These are phyloP conservation scores for Arthrobotrys iridis DNA, from an alignment of 2,329 filamentous ascomycete genomes.

Conservation along the genomic window DNA sequence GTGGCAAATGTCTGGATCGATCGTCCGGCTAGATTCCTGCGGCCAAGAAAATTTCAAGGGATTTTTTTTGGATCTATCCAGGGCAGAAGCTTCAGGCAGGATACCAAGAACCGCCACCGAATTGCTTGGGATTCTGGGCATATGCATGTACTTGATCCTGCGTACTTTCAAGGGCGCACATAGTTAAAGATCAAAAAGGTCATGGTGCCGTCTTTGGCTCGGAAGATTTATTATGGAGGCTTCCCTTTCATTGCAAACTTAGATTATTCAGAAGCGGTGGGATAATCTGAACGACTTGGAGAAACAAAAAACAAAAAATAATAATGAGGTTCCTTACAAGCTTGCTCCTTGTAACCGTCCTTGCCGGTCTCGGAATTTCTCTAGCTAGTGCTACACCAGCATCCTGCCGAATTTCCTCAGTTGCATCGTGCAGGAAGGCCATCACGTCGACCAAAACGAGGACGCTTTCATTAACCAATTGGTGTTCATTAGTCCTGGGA, in stretches of 20 bases:
- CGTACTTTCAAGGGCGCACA: background rate
- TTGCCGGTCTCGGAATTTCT: slow-evolving; percentile 1
- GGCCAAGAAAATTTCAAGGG: background rate
- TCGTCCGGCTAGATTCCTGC: background rate
- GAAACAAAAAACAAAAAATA: background rate
- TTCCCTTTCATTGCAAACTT: background rate
- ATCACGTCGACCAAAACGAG: slow-evolving; percentile 36
- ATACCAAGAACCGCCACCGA: slow-evolving; percentile 24
- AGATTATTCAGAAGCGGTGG: background rate
- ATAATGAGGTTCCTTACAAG: slow-evolving; percentile 7
- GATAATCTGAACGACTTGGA: background rate
- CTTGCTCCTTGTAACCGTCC: background rate
- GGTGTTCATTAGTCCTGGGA: slow-evolving; percentile 42
- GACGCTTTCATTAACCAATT: slow-evolving; percentile 21
- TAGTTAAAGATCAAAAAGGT: background rate
- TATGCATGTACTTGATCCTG: slow-evolving; percentile 32
- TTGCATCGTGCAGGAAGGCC: slow-evolving; percentile 25
- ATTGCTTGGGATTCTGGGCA: slow-evolving; percentile 36
- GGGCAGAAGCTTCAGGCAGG: slow-evolving; percentile 9
- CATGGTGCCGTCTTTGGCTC: background rate
- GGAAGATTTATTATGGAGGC: no score
- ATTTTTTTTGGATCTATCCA: slow-evolving; percentile 5
- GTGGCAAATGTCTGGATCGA: slow-evolving; percentile 4
- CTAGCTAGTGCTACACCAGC: slow-evolving; percentile 3
- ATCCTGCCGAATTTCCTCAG: slow-evolving; percentile 9